Conservation (phyloP, 805 yeast genomes). For the Metschnikowia anglica region DNA sequence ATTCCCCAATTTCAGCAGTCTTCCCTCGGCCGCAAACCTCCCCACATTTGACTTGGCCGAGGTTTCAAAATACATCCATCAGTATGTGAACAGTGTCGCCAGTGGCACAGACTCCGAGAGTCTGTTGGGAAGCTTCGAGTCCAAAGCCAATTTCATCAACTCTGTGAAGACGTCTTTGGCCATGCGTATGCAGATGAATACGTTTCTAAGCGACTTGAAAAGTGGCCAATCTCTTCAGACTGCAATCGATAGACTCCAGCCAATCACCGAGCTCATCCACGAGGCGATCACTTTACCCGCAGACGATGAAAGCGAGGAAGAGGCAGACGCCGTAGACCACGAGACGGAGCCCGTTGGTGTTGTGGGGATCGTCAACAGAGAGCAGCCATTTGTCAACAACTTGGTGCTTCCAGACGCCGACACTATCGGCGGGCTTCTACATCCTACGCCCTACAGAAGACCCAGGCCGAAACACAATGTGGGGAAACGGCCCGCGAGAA, state of each 20-base stretch:
- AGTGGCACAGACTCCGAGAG: slow-evolving; percentile 10
- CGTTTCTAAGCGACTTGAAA: slow-evolving; percentile 39
- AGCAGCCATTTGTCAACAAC: slow-evolving; percentile 50
- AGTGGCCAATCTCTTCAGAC: slow-evolving; percentile 50
- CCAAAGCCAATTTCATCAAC: slow-evolving; percentile 25
- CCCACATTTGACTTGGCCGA: slow-evolving; percentile 30
- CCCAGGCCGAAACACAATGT: slow-evolving; percentile 2
- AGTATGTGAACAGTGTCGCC: slow-evolving; percentile 22
- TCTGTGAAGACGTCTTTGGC: slow-evolving; percentile 41
- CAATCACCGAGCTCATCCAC: slow-evolving; percentile 44
- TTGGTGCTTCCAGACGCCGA: slow-evolving; percentile 50
- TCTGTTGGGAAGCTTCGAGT: slow-evolving; percentile 16
- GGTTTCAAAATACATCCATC: slow-evolving; percentile 30
- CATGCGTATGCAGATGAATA: slow-evolving; percentile 43
- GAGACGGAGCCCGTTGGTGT: slow-evolving; percentile 57
- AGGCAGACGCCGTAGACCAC: slow-evolving; percentile 17
- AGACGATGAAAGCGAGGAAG: slow-evolving; percentile 39
- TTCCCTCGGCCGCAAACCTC: slow-evolving; percentile 23
- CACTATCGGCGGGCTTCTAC: slow-evolving; percentile 8
- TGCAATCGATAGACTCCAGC: slow-evolving; percentile 54
- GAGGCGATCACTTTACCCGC: slow-evolving; percentile 50
- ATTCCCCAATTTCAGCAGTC: slow-evolving; percentile 23
- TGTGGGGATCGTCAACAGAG: slow-evolving; percentile 45
- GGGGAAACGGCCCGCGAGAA: slow-evolving; percentile 6
- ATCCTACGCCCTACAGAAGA: slow-evolving; percentile 14